A percentile compares a stretch with the other conserved stretches of the same genome.
These are phyloP conservation scores for Metarhizium sp. DNA, from an alignment of 2,329 filamentous ascomycete genomes.

Conservation along the genomic window DNA sequence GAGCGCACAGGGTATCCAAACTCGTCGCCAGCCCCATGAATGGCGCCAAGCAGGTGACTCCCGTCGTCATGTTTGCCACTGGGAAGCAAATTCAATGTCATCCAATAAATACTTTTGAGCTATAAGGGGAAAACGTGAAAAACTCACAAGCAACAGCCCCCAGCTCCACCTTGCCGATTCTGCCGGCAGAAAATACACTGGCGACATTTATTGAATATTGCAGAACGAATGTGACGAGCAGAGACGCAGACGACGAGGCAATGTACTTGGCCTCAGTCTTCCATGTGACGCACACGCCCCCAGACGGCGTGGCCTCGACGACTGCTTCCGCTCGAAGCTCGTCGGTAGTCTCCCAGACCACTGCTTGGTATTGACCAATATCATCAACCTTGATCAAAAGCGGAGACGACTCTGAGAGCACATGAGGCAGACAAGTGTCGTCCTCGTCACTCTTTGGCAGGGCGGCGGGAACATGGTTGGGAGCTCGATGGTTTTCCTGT, in stretches of 20 bases:
- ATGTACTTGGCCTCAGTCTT: conserved; percentile 75
- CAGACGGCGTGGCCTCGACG: too few relatives aligned
- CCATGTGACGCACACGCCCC: conserved; percentile 48
- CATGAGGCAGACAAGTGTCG: too few relatives aligned
- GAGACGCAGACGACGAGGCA: conserved; percentile 54
- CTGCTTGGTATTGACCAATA: too few relatives aligned
- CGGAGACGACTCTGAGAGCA: too few relatives aligned
- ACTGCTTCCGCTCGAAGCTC: too few relatives aligned
- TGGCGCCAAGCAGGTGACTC: conserved; percentile 65
- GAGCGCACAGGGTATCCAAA: conserved; percentile 81
- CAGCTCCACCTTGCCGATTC: conserved; percentile 52
- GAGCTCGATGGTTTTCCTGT: too few relatives aligned
- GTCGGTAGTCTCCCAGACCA: too few relatives aligned
- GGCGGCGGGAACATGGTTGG: too few relatives aligned
- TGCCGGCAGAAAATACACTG: conserved; percentile 65
- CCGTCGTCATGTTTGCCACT: conserved; percentile 60
- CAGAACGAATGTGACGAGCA: conserved; percentile 60
- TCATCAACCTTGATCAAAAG: too few relatives aligned
- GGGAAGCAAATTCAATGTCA: not conserved
- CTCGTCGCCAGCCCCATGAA: conserved; percentile 75
- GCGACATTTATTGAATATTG: conserved; percentile 72
- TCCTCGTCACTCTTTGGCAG: too few relatives aligned
- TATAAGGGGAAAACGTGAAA: not conserved
- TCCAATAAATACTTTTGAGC: too few relatives aligned
- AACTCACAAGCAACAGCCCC: conserved; percentile 27